phyloP scores from a whole-genome alignment of 768 basidiomycete species.

The Calocybe gangraenosa region DNA sequence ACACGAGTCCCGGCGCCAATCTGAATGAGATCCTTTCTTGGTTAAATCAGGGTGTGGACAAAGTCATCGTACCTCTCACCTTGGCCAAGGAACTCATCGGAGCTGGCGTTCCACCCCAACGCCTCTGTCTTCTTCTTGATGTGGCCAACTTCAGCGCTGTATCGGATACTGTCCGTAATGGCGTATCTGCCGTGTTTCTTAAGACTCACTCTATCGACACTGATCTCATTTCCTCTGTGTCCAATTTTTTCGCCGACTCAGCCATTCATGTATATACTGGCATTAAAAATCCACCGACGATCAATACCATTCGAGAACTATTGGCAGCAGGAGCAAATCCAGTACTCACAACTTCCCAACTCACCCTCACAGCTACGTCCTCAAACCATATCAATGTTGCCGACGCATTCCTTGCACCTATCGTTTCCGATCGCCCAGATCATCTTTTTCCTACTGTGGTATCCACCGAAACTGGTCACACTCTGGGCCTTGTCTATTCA shows the following conservation, averaged over 20 bases:
- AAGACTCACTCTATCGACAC: slow-evolving; percentile 69
- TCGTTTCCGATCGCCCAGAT: slow-evolving; percentile 84
- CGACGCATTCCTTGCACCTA: slow-evolving; percentile 80
- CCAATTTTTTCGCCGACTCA: slow-evolving; percentile 65
- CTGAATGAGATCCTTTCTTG: slow-evolving; percentile 54
- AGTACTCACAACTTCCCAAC: slow-evolving; percentile 68
- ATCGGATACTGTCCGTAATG: slow-evolving; percentile 67
- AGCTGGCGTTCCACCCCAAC: slow-evolving; percentile 56
- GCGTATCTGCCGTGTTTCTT: slow-evolving; percentile 76
- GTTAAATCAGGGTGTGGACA: slow-evolving; percentile 79
- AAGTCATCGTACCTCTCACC: slow-evolving; percentile 70
- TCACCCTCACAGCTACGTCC: slow-evolving; percentile 57
- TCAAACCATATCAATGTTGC: slow-evolving; percentile 63
- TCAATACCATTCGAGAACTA: slow-evolving; percentile 57
- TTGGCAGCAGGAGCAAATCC: slow-evolving; percentile 55
- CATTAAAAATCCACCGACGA: slow-evolving; percentile 48
- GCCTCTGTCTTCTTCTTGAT: slow-evolving; percentile 75
- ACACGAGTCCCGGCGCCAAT: slow-evolving; percentile 40
- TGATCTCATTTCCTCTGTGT: slow-evolving; percentile 74
- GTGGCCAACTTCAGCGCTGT: slow-evolving; percentile 70
- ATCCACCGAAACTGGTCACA: slow-evolving; percentile 70
- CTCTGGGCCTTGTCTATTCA: slow-evolving; percentile 94
- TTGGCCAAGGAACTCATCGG: slow-evolving; percentile 64
- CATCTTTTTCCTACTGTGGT: slow-evolving; percentile 93
- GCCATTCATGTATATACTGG: slow-evolving; percentile 58